Percentiles rank a stretch among this genome's conserved stretches.
Evolutionary conservation across 1,284 basidiomycete genomes (phyloP).

Genomic region (Coniferiporia sulphurascens): DNA sequence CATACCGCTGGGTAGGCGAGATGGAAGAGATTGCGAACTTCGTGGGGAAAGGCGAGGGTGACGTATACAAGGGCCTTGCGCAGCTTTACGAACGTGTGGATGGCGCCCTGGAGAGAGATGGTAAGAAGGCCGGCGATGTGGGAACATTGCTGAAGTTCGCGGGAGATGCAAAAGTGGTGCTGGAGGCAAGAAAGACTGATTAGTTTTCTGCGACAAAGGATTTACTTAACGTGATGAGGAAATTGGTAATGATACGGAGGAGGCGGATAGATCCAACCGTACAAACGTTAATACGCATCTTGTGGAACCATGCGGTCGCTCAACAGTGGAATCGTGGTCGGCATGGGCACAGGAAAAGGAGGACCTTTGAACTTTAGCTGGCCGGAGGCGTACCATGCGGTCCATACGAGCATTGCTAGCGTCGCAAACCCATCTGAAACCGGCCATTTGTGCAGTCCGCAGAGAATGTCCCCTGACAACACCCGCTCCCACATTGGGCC

Average conservation of each 20-base stretch:
- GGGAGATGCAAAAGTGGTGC: constrained; percentile 32
- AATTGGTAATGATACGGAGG: neutral
- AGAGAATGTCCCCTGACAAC: no score
- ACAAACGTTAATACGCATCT: no score
- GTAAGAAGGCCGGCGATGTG: constrained; percentile 33
- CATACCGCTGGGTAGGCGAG: constrained; percentile 56
- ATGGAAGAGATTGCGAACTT: constrained; percentile 58
- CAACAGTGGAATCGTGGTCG: no score
- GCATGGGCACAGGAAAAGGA: no score
- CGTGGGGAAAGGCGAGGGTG: constrained; percentile 38
- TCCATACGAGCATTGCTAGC: no score
- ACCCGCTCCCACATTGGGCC: no score
- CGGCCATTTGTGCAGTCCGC: no score
- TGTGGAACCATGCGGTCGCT: no score
- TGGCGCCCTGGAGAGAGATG: constrained; percentile 31
- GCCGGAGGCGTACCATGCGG: no score
- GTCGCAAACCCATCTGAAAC: no score
- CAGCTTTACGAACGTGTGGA: constrained; percentile 42
- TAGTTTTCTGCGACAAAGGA: neutral
- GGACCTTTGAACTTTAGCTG: no score
- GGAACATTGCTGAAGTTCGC: constrained; percentile 42
- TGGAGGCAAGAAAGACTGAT: constrained; percentile 18
- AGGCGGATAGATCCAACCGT: neutral
- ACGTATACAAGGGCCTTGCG: constrained; percentile 45
- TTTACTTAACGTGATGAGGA: neutral